phyloP scores from a whole-genome alignment of 2,329 filamentous ascomycete genomes.

The Trichophyton rubrum region DNA sequence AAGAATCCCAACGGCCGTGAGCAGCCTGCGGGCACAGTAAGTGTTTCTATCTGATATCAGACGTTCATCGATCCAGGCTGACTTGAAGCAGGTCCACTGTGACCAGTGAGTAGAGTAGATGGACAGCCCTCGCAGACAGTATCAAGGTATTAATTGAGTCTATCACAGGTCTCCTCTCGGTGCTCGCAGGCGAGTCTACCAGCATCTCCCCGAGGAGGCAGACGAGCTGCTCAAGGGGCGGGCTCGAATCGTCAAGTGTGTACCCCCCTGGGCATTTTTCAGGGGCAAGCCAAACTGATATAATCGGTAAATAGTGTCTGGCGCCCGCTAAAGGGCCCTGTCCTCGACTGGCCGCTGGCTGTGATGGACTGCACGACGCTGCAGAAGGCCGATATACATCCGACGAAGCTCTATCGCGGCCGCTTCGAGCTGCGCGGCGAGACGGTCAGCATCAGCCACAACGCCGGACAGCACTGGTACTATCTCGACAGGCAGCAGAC shows the following conservation, averaged over 20 bases:
- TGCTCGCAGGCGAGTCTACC: conserved; percentile 40
- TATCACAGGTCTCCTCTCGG: background rate
- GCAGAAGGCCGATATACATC: conserved; percentile 49
- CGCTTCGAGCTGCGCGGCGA: conserved; percentile 49
- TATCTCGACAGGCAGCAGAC: conserved; percentile 69
- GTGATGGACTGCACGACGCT: conserved; percentile 46
- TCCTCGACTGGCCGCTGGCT: conserved; percentile 45
- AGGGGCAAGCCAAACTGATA: no score
- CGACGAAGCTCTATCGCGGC: conserved; percentile 61
- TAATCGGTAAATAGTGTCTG: conserved; percentile 43
- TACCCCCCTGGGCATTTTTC: background rate
- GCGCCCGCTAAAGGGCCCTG: conserved; percentile 52
- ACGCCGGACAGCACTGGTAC: conserved; percentile 56
- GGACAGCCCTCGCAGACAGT: background rate
- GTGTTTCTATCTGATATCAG: background rate
- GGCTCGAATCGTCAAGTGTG: conserved; percentile 64
- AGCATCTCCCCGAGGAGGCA: conserved; percentile 56
- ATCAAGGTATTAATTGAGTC: background rate
- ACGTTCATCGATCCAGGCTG: background rate
- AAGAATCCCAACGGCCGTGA: background rate
- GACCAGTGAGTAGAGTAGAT: background rate
- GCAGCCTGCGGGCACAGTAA: background rate
- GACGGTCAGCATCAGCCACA: conserved; percentile 56
- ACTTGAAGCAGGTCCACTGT: background rate
- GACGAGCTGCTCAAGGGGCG: conserved; percentile 52